Percentiles rank a stretch among this genome's conserved stretches.
These are phyloP conservation scores for Linderina pennispora DNA, from an alignment of 192 early-diverging fungal genomes.

Conservation along the genomic window DNA sequence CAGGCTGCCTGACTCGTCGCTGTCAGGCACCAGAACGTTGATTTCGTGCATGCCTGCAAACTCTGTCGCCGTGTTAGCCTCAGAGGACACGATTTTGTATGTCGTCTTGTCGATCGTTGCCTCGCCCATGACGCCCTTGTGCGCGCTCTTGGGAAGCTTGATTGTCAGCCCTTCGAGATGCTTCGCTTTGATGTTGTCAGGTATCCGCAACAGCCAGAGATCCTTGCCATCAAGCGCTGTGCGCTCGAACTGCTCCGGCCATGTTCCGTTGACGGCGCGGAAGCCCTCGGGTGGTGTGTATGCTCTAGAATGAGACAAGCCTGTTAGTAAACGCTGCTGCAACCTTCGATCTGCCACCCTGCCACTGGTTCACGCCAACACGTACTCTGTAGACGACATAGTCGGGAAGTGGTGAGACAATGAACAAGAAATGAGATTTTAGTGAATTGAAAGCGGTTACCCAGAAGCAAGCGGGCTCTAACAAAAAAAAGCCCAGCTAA, in stretches of 20 bases:
- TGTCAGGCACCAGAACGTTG: slow-evolving; percentile 35
- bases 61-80: slow-evolving; percentile 9
- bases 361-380: too few species aligned
- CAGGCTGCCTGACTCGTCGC: slow-evolving; percentile 14
- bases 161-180: slow-evolving; percentile 29
- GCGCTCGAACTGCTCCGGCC: slow-evolving; percentile 4
- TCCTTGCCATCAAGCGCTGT: slow-evolving; percentile 24
- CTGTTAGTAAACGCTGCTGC: too few species aligned
- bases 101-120: slow-evolving; percentile 2
- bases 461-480: too few species aligned
- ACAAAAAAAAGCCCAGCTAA: too few species aligned
- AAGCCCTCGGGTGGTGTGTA: slow-evolving; percentile 37
- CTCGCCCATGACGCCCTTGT: slow-evolving; percentile 18
- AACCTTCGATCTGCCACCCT: too few species aligned
- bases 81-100: slow-evolving; percentile 20
- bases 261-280: slow-evolving; percentile 7
- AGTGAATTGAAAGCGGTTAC: too few species aligned
- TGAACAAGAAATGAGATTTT: too few species aligned
- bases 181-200: slow-evolving; percentile 27
- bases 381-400: too few species aligned
- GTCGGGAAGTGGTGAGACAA: too few species aligned
- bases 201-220: slow-evolving; percentile 41
- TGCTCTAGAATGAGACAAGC: background rate
- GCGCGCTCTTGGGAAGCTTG: slow-evolving; percentile 24
- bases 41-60: slow-evolving; percentile 39